A percentile compares a stretch with the other conserved stretches of the same genome.
phyloP scores from a whole-genome alignment of 2,329 filamentous ascomycete species.

The Lizonia empirigonia region DNA sequence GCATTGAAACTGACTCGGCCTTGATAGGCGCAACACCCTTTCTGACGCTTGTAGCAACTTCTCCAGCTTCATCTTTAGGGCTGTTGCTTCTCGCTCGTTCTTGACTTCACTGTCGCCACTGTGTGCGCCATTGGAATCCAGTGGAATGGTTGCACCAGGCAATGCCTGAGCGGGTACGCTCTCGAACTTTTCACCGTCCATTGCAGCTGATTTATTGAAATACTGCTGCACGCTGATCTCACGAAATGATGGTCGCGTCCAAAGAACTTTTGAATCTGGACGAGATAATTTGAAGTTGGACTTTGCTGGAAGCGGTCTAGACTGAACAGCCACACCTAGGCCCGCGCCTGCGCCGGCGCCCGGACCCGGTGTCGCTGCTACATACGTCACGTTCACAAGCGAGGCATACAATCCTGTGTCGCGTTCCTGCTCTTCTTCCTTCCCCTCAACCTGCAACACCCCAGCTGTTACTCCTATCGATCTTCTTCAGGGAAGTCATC shows the following conservation, averaged over 20 bases:
- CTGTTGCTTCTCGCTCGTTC: constrained; percentile 37
- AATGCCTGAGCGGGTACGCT: constrained; percentile 15
- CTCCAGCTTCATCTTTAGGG: constrained; percentile 42
- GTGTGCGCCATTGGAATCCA: constrained; percentile 25
- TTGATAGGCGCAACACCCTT: constrained; percentile 74
- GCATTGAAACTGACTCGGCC: constrained; percentile 59
- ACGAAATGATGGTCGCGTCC: constrained; percentile 6
- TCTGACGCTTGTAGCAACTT: constrained; percentile 42
- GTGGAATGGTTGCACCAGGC: constrained; percentile 18
- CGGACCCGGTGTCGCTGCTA: no score
- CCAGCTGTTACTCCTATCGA: constrained; percentile 12
- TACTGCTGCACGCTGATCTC: constrained; percentile 10
- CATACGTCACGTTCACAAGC: constrained; percentile 29
- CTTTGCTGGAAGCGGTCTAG: constrained; percentile 27
- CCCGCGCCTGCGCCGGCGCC: constrained; percentile 3
- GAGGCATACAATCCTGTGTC: constrained; percentile 31
- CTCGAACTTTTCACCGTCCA: constrained; percentile 23
- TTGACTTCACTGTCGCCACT: constrained; percentile 36
- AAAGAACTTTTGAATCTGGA: background rate
- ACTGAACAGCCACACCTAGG: constrained; percentile 21
- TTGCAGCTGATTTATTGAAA: constrained; percentile 7
- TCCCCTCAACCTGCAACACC: constrained; percentile 18
- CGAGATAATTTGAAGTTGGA: constrained; percentile 9
- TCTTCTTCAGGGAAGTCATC: constrained; percentile 10
- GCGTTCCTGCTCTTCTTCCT: constrained; percentile 25